Evolutionary conservation across 257 asterid species (phyloP), one percentile per base, ranked within the genome.

Genomic region (Echites panduratus): DNA sequence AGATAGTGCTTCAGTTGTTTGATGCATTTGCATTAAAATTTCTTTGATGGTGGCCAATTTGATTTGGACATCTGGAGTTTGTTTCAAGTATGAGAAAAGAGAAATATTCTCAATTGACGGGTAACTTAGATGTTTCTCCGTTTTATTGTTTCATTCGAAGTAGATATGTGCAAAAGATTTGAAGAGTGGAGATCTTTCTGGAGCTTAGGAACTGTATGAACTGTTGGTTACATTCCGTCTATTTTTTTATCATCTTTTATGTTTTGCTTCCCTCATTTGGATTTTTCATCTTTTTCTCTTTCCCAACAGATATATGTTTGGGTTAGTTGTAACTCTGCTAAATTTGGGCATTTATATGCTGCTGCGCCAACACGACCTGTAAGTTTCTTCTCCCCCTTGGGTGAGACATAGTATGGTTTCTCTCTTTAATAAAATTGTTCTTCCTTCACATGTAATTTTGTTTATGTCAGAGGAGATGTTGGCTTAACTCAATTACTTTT

Each of bases 261-360:
- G 69, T 17, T 64, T 20, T 53, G 59, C 29, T 64, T 62, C 66
- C 64, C 68, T 63, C 29, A 20, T 35, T 35, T 40, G 24, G 47
- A 16, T 17, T 14, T 32, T 62, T 32, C 35, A 4, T 22, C 8
- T 9, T 38, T 20, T 64, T 7, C 19, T 1, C 7, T 38, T 64
- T 58, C 13, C 45, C 45, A 41, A 41, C 7, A 94, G 99, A 87
- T 95, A 79, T 92, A 90, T 80, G 96, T 83, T 17, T 95, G 99
- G 98, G 81, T 95, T 44, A 96, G 99, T 75, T 91, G 90, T 84
- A 89, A 85, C 75, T 89, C 99, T 72, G 74, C 96, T 47, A 91
- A 89, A 78, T 81, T 95, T 62, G 99, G 99, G 57, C 86, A 95
- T 87, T 82, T 95, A 44, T 89, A 88, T 79, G 98, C 98, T 1